A percentile compares a stretch with the other conserved stretches of the same genome.
phyloP scores from a whole-genome alignment of 2,329 filamentous ascomycete species.

The Tolypocladium ophioglossoides region DNA sequence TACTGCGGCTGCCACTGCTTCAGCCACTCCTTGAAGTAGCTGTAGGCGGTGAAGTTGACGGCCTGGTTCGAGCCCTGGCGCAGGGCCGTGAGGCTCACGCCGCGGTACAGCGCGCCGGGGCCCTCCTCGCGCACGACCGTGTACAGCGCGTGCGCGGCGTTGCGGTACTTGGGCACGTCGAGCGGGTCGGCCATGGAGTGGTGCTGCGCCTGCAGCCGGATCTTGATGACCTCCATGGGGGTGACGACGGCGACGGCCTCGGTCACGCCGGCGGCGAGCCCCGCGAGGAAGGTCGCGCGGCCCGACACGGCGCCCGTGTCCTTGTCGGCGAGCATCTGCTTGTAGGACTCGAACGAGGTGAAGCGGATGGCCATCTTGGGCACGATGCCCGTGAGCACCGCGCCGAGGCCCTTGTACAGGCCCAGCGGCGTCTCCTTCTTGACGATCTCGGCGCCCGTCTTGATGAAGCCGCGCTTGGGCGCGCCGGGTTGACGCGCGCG shows the following conservation, averaged over 20 bases:
- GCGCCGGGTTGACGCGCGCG: constrained; percentile 73
- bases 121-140: constrained; percentile 92
- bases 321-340: constrained; percentile 65
- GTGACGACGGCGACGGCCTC: constrained; percentile 95
- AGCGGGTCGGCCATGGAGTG: constrained; percentile 96
- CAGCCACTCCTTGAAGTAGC: constrained; percentile 76
- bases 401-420: constrained; percentile 96
- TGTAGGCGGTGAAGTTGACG: constrained; percentile 97
- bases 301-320: constrained; percentile 58
- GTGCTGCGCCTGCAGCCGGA: constrained; percentile 93
- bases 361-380: constrained; percentile 99
- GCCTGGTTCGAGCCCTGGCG: constrained; percentile 96
- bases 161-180: constrained; percentile 93
- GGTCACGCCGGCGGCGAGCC: constrained; percentile 84
- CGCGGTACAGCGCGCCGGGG: constrained; percentile 75
- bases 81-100: constrained; percentile 85
- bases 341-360: constrained; percentile 94
- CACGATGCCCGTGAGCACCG: constrained; percentile 89
- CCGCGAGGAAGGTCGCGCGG: constrained; percentile 61
- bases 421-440: constrained; percentile 83
- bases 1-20: constrained; percentile 63
- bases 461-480: constrained; percentile 78
- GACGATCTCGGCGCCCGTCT: constrained; percentile 78
- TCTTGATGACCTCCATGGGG: constrained; percentile 99
- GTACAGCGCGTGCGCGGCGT: constrained; percentile 73